phyloP scores from a whole-genome alignment of 768 basidiomycete species.

The Tylopilus rubrobrunneus region DNA sequence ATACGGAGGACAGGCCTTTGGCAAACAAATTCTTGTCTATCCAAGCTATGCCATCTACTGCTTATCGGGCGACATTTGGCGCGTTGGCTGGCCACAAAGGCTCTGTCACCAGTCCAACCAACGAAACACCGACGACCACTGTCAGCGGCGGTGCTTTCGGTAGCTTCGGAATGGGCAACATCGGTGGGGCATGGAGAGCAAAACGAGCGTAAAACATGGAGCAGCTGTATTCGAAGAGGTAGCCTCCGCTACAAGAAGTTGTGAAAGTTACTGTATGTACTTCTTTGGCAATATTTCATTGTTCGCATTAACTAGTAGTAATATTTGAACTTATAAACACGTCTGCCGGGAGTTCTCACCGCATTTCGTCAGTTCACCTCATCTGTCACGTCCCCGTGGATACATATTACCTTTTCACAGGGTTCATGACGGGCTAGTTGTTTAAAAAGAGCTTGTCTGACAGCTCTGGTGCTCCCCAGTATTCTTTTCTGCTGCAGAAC shows the following conservation, averaged over 20 bases:
- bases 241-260: slow-evolving; percentile 2
- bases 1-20: slow-evolving; percentile 81
- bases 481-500: background rate
- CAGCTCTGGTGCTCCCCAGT: too few species aligned
- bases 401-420: background rate
- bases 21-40: slow-evolving; percentile 82
- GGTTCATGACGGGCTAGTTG: background rate
- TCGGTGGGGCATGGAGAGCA: slow-evolving; percentile 30
- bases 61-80: slow-evolving; percentile 67
- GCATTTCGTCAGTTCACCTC: background rate
- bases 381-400: background rate
- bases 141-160: slow-evolving; percentile 43
- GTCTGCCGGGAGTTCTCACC: background rate
- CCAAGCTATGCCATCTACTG: slow-evolving; percentile 61
- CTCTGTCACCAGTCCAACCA: slow-evolving; percentile 22
- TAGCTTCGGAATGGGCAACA: slow-evolving; percentile 43
- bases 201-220: slow-evolving; percentile 22
- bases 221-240: background rate
- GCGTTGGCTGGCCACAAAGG: slow-evolving; percentile 19
- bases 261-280: slow-evolving; percentile 8
- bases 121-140: slow-evolving; percentile 22
- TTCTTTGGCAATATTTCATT: slow-evolving; percentile 10
- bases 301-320: slow-evolving; percentile 5
- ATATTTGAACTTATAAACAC: background rate
- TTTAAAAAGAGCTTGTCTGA: slow-evolving; percentile 1